phyloP scores from a whole-genome alignment of 192 early-diverging fungal species.

The Linnemannia exigua region DNA sequence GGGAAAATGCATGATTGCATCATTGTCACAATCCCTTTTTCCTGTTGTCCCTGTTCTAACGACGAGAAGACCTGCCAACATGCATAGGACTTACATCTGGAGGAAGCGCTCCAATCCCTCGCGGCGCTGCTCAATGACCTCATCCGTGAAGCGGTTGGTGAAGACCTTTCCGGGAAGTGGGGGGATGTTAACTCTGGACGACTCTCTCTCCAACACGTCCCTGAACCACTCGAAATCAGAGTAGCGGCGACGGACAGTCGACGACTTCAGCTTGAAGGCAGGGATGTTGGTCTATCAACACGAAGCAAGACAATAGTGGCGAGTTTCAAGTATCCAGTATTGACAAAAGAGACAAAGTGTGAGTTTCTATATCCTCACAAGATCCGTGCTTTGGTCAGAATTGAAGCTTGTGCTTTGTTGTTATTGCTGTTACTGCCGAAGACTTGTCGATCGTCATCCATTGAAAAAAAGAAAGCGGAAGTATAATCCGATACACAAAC shows the following conservation, averaged over 20 bases:
- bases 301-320: neutral
- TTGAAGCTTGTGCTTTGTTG: neutral
- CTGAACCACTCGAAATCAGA: conserved; percentile 99
- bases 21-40: neutral
- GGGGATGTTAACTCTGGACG: conserved; percentile 94
- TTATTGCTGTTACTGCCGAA: neutral
- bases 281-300: conserved; percentile 92
- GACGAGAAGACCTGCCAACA: neutral
- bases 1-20: neutral
- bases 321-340: neutral
- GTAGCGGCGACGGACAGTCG: conserved; percentile 91
- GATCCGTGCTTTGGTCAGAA: neutral
- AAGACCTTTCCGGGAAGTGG: conserved; percentile 97
- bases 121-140: conserved; percentile 94
- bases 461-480: neutral
- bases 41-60: too few relatives aligned
- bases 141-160: conserved; percentile 94
- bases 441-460: neutral
- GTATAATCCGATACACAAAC: neutral
- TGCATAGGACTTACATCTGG: conserved; percentile 82
- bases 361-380: neutral
- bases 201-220: conserved; percentile 93
- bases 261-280: conserved; percentile 90
- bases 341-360: neutral
- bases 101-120: conserved; percentile 94